These are phyloP conservation scores for Botrytis porri DNA, from an alignment of 2,329 filamentous ascomycete genomes.

Conservation along the genomic window DNA sequence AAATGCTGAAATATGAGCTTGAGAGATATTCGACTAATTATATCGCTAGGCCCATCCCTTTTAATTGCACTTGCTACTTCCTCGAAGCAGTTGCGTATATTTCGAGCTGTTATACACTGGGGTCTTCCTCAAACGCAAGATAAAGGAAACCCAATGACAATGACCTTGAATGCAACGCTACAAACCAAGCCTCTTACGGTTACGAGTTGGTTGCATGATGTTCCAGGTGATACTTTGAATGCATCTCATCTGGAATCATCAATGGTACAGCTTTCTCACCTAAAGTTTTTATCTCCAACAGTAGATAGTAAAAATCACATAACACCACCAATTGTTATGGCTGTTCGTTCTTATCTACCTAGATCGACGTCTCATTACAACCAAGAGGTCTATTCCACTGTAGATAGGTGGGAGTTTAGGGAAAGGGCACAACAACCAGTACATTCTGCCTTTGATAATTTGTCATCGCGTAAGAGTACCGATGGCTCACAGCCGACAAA, in stretches of 20 bases:
- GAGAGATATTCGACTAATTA: slow-evolving; percentile 19
- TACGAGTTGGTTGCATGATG: slow-evolving; percentile 49
- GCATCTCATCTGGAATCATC: slow-evolving; percentile 48
- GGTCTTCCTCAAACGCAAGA: slow-evolving; percentile 56
- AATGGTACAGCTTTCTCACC: slow-evolving; percentile 65
- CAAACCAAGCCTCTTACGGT: slow-evolving; percentile 55
- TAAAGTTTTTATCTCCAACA: slow-evolving; percentile 64
- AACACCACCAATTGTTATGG: slow-evolving; percentile 61
- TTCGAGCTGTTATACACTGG: slow-evolving; percentile 75
- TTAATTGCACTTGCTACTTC: slow-evolving; percentile 66
- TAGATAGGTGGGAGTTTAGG: slow-evolving; percentile 78
- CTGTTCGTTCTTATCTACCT: slow-evolving; percentile 64
- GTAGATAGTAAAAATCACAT: slow-evolving; percentile 48
- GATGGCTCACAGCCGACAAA: slow-evolving; percentile 18
- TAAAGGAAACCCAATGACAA: slow-evolving; percentile 48
- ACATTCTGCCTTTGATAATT: slow-evolving; percentile 74
- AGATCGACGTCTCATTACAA: slow-evolving; percentile 54
- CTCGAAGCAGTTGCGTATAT: slow-evolving; percentile 69
- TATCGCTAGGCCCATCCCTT: slow-evolving; percentile 44
- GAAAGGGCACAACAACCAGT: slow-evolving; percentile 59
- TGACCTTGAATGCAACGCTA: slow-evolving; percentile 51
- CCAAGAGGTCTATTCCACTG: slow-evolving; percentile 66
- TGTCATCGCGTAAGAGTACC: slow-evolving; percentile 60
- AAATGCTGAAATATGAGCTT: slow-evolving; percentile 29
- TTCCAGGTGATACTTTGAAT: slow-evolving; percentile 31